Percentiles rank a stretch among this genome's conserved stretches.
These are phyloP conservation scores for Sporothrix protearum DNA, from an alignment of 2,329 filamentous ascomycete species.

Conservation along the genomic window DNA sequence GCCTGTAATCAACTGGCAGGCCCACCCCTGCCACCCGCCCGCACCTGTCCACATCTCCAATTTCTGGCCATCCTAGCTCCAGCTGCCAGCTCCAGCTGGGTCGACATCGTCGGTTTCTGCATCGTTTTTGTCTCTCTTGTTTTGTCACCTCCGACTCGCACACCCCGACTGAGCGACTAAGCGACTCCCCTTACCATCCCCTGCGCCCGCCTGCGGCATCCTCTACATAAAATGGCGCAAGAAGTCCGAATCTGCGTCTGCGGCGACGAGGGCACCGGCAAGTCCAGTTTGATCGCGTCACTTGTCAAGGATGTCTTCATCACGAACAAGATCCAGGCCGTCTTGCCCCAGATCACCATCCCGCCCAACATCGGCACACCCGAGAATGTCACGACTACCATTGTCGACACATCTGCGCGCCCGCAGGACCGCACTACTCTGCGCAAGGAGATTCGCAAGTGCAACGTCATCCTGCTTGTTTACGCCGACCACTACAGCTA, in stretches of 20 bases:
- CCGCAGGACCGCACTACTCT: constrained; percentile 88
- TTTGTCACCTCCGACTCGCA: neutral
- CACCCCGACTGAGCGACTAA: constrained; percentile 3
- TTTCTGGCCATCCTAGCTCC: constrained; percentile 17
- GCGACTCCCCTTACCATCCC: neutral
- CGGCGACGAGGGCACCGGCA: constrained; percentile 93
- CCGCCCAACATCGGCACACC: constrained; percentile 89
- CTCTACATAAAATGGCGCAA: constrained; percentile 15
- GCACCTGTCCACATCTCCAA: constrained; percentile 15
- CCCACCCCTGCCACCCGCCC: constrained; percentile 18
- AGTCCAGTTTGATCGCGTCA: constrained; percentile 88
- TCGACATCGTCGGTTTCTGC: constrained; percentile 3
- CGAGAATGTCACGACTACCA: constrained; percentile 94
- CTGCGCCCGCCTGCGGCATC: neutral
- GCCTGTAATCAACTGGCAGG: constrained; percentile 9
- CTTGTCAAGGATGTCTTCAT: constrained; percentile 97
- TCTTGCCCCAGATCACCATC: constrained; percentile 92
- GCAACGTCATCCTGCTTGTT: constrained; percentile 92
- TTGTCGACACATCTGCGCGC: constrained; percentile 93
- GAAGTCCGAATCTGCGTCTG: constrained; percentile 87
- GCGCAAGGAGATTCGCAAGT: constrained; percentile 91
- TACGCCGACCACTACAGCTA: constrained; percentile 99
- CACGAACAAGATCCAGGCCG: constrained; percentile 88
- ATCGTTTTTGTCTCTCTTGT: neutral
- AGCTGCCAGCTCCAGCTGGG: constrained; percentile 19